Percentiles rank a stretch among this genome's conserved stretches.
These are phyloP conservation scores for Psophocarpus tetragonolobus DNA, from an alignment of 306 rosid species.

Conservation along the genomic window DNA sequence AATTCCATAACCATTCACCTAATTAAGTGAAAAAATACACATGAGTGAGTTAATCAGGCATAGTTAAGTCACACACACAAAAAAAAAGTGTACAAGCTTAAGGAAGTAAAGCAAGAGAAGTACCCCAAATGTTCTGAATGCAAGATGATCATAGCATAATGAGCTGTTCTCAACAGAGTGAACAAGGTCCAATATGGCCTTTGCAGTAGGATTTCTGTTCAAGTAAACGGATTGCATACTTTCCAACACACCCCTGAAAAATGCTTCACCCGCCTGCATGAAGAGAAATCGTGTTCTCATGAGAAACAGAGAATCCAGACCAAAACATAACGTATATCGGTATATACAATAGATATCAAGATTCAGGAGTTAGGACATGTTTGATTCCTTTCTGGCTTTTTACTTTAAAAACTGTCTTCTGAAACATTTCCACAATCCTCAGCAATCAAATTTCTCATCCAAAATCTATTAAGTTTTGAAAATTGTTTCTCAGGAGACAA, in stretches of 20 bases:
- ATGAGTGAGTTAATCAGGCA: background rate
- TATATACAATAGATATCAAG: background rate
- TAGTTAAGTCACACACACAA: background rate
- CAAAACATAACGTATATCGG: conserved; percentile 1
- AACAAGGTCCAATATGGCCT: conserved; percentile 80
- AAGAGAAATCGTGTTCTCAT: conserved; percentile 20
- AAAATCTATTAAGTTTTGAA: background rate
- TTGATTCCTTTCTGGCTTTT: background rate
- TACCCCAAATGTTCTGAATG: conserved; percentile 96
- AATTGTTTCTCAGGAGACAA: no score
- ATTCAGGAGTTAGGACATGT: background rate
- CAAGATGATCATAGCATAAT: conserved; percentile 85
- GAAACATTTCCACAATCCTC: background rate
- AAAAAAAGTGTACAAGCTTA: background rate
- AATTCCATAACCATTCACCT: conserved; percentile 92
- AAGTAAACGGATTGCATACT: conserved; percentile 78
- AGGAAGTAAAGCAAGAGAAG: conserved; percentile 7
- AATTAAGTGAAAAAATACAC: conserved; percentile 8
- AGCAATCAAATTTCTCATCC: background rate
- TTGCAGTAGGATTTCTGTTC: conserved; percentile 88
- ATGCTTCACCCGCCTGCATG: conserved; percentile 70
- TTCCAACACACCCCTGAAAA: conserved; percentile 72
- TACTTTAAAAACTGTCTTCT: background rate
- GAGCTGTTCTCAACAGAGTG: conserved; percentile 53
- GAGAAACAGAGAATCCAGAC: background rate